Percentiles rank a stretch among this genome's conserved stretches.
Conservation (phyloP, 2,329 filamentous ascomycete species). For the Cryphonectria parasitica region DNA sequence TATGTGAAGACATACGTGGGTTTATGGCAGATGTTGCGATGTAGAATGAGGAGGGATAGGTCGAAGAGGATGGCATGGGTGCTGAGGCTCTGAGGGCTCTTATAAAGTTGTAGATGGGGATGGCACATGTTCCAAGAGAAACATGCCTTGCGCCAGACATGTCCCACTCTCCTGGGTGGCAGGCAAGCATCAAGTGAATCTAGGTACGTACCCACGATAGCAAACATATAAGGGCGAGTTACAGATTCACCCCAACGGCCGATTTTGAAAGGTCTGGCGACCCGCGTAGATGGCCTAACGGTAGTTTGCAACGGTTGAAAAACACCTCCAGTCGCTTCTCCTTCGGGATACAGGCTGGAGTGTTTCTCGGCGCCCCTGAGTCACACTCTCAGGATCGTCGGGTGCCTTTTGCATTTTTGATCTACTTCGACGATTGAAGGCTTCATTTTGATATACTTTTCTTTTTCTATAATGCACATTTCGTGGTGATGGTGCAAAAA, state of each 20-base stretch:
- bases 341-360: constrained; percentile 10
- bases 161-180: background rate
- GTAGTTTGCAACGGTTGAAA: background rate
- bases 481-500: background rate
- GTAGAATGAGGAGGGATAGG: background rate
- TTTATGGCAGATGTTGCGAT: background rate
- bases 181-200: background rate
- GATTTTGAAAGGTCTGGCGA: constrained; percentile 7
- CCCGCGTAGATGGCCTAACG: background rate
- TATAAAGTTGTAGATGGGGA: background rate
- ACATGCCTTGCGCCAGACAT: background rate
- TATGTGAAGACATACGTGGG: background rate
- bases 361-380: background rate
- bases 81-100: background rate
- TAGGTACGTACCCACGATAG: background rate
- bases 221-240: background rate
- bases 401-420: constrained; percentile 5
- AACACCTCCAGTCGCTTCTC: constrained; percentile 8
- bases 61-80: background rate
- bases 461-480: background rate
- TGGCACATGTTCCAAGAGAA: background rate
- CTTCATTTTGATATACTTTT: background rate
- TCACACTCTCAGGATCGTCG: background rate
- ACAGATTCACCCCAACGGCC: background rate
- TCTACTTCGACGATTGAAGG: background rate